Evolutionary conservation across 441 rosid species (phyloP).

Genomic region (Eruca vesicaria): DNA sequence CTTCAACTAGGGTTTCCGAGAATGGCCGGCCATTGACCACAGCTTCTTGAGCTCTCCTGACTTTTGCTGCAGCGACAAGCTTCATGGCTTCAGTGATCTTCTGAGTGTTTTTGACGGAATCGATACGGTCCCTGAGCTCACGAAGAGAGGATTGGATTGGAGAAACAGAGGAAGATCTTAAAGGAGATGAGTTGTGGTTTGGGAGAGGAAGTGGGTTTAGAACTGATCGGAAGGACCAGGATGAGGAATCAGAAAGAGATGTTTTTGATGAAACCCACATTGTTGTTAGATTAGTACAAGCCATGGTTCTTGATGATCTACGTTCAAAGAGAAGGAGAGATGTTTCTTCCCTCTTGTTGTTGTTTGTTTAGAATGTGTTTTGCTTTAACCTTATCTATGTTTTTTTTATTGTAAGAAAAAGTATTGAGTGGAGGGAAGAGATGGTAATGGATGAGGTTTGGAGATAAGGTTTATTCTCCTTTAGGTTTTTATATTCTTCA

Average conservation of each 20-base stretch:
- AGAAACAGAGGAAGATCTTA: conserved; percentile 54
- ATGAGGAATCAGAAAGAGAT: conserved; percentile 57
- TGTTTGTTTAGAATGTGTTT: conserved; percentile 11
- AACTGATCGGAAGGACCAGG: conserved; percentile 58
- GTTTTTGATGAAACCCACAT: conserved; percentile 70
- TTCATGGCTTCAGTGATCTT: conserved; percentile 98
- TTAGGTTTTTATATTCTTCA: not conserved
- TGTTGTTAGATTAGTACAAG: conserved; percentile 64
- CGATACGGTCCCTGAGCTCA: conserved; percentile 73
- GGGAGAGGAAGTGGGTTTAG: conserved; percentile 61
- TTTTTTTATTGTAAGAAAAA: conserved; percentile 30
- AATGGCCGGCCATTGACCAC: conserved; percentile 88
- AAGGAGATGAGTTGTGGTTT: conserved; percentile 35
- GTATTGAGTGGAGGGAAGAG: conserved; percentile 70
- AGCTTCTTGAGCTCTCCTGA: conserved; percentile 95
- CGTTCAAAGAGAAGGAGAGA: not conserved
- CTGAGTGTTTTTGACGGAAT: conserved; percentile 83
- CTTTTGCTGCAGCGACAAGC: conserved; percentile 93
- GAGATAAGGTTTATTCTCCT: conserved; percentile 55
- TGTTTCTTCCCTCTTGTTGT: not conserved
- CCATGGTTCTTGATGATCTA: conserved; percentile 41
- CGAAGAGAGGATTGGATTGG: conserved; percentile 69
- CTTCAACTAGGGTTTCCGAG: conserved; percentile 82
- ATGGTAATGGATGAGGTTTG: conserved; percentile 61
- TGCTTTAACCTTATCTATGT: conserved; percentile 39